Evolutionary conservation across 176 grass and related monocot species (phyloP), one percentile per base, ranked within the genome.

Genomic region (Avena sativa): DNA sequence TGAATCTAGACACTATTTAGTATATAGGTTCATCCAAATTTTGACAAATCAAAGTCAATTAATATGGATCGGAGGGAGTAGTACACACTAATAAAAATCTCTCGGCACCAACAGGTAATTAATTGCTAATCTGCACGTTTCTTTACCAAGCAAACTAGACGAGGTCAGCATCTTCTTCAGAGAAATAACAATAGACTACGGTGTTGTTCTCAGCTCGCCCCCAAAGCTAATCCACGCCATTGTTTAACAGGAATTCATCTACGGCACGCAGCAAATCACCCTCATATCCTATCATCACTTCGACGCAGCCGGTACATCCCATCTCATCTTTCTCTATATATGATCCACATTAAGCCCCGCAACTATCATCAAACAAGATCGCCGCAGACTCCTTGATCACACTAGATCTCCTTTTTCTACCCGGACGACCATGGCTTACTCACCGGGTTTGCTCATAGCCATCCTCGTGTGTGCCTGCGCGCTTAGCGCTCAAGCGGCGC

Each of bases 221-320:
- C 23, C 0, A 9, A 66, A 81, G 43, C 21, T 81, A 32, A 25
- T 83, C 50, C 30, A 25, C 56, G 32, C 21, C 30, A 58, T 83
- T 83, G 65, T 83, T 72, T 83, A 57, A 69, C 32, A 71, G 44
- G 11, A 70, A 40, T 55, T 19, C 4, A 43, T 64, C 34, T 44
- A 83, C 81, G 81, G 81, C 81, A 83, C 81, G 66, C 51, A 71
- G 30, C 68, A 51, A 83, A 16, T 38, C 62, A 14, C 70, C 12
- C 9, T 15, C 61, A 9, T 43, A 4, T 14, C 20, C 9, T 21
- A 2, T 3, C 12, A 15, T 30, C 10, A 78, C 6, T 3, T 58
- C 68, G 12, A 9, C 7, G 21, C 21, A 25, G 10, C 46, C 61
- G 21, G 19, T 12, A 2, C 23, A 16, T 76, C 49, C 23, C 19